Base-by-base conservation (phyloP, 345 rosid species). In the Salix exigua region DNA sequence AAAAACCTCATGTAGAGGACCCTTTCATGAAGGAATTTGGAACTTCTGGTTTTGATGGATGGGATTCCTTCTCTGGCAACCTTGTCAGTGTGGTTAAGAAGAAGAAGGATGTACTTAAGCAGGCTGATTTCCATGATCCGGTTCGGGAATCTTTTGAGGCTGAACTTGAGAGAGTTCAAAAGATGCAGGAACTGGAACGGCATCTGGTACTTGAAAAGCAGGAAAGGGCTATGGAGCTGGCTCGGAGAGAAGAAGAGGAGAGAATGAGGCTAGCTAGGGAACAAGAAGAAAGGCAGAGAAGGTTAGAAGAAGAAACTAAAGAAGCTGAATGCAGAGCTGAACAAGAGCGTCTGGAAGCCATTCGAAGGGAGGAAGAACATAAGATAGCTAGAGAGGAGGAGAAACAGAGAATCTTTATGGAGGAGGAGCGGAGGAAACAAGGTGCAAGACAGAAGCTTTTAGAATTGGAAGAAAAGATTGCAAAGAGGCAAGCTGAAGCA, bases 71-170 rank as follows among this genome's bases (percentile, higher is more conserved):
- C 83, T 69, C 92, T 69, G 88, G 87, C 44, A 83, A 81, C 75
- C 86, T 91, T 68, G 90, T 88, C 23, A 91, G 95, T 65, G 86
- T 92, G 71, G 81, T 88, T 77, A 94, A 91, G 86, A 90, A 90
- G 89, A 96, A 88, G 89, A 94, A 92, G 82, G 97, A 92, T 68
- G 81, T 83, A 64, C 67, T 82, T 58, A 93, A 90, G 77, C 95
- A 88, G 80, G 76, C 90, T 21, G 92, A 94, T 86, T 91, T 94
- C 80, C 93, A 88, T 81, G 99, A 96, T 40, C 98, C 99, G 82
- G 93, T 88, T 21, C 87, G 98, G 75, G 99, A 94, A 71, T 94
- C 98, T 70, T 96, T 96, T 83, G 99, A 96, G 88, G 99, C 98
- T 81, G 99, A 96, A 82, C 97, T 96, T 73, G 93, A 96, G 86